A percentile compares a stretch with the other conserved stretches of the same genome.
Conservation (phyloP, 345 rosid genomes). For the Ceriops zippeliana region DNA sequence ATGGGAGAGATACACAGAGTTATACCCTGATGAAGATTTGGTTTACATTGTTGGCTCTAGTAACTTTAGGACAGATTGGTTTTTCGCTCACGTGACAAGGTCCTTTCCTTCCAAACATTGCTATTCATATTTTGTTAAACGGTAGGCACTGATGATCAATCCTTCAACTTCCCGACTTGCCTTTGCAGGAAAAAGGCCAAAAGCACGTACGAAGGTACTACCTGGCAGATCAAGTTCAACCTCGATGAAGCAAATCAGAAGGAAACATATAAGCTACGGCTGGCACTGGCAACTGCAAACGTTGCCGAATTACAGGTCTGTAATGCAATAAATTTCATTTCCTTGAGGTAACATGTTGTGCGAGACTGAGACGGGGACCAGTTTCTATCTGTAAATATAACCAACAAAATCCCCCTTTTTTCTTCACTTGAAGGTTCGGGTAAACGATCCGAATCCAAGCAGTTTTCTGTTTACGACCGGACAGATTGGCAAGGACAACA, state of each 20-base stretch:
- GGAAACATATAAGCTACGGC: slow-evolving; percentile 45
- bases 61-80: slow-evolving; percentile 69
- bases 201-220: slow-evolving; percentile 34
- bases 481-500: slow-evolving; percentile 59
- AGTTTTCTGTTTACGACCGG: slow-evolving; percentile 61
- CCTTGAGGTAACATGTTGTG: slow-evolving; percentile 28
- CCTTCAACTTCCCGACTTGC: neutral
- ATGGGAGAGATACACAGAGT: slow-evolving; percentile 78
- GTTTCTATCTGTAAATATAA: slow-evolving; percentile 44
- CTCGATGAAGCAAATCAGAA: slow-evolving; percentile 34
- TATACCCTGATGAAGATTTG: slow-evolving; percentile 63
- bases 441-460: slow-evolving; percentile 38
- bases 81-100: slow-evolving; percentile 80
- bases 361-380: slow-evolving; percentile 38
- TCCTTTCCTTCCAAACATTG: neutral
- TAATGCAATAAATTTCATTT: neutral
- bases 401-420: too few species aligned
- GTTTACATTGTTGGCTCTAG: slow-evolving; percentile 61
- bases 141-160: neutral
- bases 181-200: slow-evolving; percentile 34
- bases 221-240: slow-evolving; percentile 70
- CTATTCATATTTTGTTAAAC: neutral
- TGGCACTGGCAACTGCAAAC: slow-evolving; percentile 72
- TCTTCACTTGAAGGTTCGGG: slow-evolving; percentile 40
- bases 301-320: slow-evolving; percentile 70